These are phyloP conservation scores for Kurtzmaniella fragi DNA, from an alignment of 805 yeast species.

Conservation along the genomic window DNA sequence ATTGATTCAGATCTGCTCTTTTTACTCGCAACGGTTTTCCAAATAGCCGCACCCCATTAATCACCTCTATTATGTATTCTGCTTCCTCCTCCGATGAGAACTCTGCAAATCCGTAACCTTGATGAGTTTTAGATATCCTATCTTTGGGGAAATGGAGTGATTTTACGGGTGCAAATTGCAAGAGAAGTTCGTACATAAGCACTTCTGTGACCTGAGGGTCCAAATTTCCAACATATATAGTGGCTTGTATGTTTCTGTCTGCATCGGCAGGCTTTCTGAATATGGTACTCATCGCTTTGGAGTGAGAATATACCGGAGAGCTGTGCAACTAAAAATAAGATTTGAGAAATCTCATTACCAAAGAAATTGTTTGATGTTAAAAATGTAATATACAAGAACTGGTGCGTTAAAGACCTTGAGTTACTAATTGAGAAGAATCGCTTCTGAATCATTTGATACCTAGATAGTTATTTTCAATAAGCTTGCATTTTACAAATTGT, in stretches of 20 bases:
- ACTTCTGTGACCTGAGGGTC: slow-evolving; percentile 71
- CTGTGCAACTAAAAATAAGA: no score
- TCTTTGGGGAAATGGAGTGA: slow-evolving; percentile 76
- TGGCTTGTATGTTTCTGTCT: slow-evolving; percentile 55
- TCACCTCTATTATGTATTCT: slow-evolving; percentile 57
- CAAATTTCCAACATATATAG: slow-evolving; percentile 78
- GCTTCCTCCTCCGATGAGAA: slow-evolving; percentile 57
- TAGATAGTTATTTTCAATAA: no score
- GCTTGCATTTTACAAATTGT: no score
- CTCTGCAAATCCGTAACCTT: slow-evolving; percentile 87
- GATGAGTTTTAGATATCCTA: slow-evolving; percentile 61
- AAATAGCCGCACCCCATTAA: slow-evolving; percentile 57
- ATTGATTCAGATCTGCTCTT: slow-evolving; percentile 32
- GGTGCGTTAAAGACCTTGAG: no score
- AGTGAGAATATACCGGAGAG: no score
- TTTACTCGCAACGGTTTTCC: slow-evolving; percentile 59
- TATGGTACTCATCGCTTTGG: slow-evolving; percentile 18
- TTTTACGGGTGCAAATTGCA: slow-evolving; percentile 78
- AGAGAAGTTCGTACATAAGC: slow-evolving; percentile 71
- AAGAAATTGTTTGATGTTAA: no score
- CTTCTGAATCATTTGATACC: no score
- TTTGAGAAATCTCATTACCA: no score
- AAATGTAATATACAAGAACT: no score
- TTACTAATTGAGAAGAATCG: no score
- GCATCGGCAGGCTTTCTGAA: slow-evolving; percentile 32